These are phyloP conservation scores for Hydrangea macrophylla DNA, from an alignment of 148 eudicot species.

Conservation along the genomic window DNA sequence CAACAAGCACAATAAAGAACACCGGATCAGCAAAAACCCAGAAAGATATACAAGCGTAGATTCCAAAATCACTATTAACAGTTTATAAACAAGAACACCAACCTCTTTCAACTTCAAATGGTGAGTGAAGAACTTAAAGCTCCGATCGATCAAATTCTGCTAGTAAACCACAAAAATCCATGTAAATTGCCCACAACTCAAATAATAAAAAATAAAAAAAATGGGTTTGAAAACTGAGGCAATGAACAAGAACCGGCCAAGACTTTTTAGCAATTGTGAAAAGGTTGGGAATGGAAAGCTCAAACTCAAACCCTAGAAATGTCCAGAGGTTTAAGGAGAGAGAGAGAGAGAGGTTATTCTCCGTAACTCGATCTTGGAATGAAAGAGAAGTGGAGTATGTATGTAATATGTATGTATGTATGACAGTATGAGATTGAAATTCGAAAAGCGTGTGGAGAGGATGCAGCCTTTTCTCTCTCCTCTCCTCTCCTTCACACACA, in stretches of 20 bases:
- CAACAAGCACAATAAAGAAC: neutral
- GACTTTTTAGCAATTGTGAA: neutral
- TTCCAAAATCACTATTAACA: neutral
- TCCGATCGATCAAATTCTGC: neutral
- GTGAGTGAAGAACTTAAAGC: neutral
- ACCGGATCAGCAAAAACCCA: neutral
- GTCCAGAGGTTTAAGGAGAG: conserved; percentile 1
- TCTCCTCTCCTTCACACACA: neutral
- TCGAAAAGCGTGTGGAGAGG: conserved; percentile 10
- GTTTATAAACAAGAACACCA: neutral
- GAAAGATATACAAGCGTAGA: neutral
- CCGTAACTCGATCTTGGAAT: neutral
- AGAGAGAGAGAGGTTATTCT: neutral
- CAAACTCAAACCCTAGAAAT: conserved; percentile 15
- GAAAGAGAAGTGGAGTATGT: neutral
- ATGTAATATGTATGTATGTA: no score
- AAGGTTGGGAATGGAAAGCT: neutral
- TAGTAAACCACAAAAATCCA: neutral
- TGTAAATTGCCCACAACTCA: neutral
- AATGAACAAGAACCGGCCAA: neutral
- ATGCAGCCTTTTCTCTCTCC: conserved; percentile 15
- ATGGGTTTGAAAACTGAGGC: neutral
- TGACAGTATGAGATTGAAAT: conserved; percentile 12
- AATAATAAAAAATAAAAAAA: neutral
- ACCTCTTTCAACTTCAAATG: conserved; percentile 5